Evolutionary conservation across 495 filamentous ascomycete species (phyloP).

Genomic region (Penicillium silybi): DNA sequence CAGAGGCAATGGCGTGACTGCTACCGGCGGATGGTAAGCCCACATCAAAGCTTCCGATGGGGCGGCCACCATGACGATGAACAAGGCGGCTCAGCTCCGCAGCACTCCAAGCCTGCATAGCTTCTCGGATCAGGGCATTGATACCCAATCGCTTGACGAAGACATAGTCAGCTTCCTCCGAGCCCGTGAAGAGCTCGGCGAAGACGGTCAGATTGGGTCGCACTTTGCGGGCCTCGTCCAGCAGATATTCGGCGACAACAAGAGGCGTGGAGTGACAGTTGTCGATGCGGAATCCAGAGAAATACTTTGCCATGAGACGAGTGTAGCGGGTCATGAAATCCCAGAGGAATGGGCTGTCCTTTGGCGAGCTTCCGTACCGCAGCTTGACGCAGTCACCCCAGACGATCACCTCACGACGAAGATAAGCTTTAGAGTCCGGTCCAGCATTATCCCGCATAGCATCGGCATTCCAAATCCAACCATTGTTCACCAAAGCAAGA

Average conservation of each 20-base stretch:
- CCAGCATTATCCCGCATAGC: constrained; percentile 93
- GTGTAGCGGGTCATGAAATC: constrained; percentile 93
- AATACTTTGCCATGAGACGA: constrained; percentile 89
- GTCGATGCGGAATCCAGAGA: constrained; percentile 93
- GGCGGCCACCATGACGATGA: constrained; percentile 88
- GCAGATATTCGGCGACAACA: constrained; percentile 85
- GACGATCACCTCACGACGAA: constrained; percentile 91
- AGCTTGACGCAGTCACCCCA: constrained; percentile 99
- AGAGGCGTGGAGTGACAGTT: constrained; percentile 98
- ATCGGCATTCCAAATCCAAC: constrained; percentile 98
- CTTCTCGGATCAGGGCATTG: constrained; percentile 87
- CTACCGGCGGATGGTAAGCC: constrained; percentile 51
- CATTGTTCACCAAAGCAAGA: constrained; percentile 88
- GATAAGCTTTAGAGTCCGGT: constrained; percentile 79
- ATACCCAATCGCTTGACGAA: constrained; percentile 91
- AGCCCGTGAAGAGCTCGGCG: constrained; percentile 94
- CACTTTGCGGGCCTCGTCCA: constrained; percentile 86
- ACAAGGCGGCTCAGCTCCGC: constrained; percentile 86
- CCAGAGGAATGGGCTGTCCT: constrained; percentile 94
- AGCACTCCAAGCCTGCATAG: constrained; percentile 98
- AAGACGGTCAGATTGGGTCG: constrained; percentile 87
- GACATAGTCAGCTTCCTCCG: constrained; percentile 90
- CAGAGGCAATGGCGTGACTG: constrained; percentile 36
- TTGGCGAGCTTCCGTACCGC: constrained; percentile 73
- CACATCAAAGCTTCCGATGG: constrained; percentile 93